Evolutionary conservation across 495 filamentous ascomycete species (phyloP), one percentile per base, ranked within the genome.

Genomic region (Umbilicaria muhlenbergii): DNA sequence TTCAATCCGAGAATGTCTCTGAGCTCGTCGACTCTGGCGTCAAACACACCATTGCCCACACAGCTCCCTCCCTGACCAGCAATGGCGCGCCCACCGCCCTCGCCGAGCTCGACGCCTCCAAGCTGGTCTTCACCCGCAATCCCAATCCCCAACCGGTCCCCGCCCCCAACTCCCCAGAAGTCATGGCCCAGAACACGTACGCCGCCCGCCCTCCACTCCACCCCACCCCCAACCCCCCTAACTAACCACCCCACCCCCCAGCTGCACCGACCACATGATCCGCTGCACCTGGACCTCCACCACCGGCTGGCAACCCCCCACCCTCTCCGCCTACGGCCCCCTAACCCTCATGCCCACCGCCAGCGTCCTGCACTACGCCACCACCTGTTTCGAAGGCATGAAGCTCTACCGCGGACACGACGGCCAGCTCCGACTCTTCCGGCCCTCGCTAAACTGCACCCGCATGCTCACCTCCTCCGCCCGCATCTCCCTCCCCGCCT

Each of bases 301-400:
- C 18, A 66, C 78, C 39, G 83, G 83, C 53, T 98, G 91, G 91
- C 71, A 78, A 21, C 58, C 77, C 6, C 83, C 91, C 36, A 69
- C 70, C 12, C 94, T 98, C 52, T 74, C 71, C 16, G 91, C 91
- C 13, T 96, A 98, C 70, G 88, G 95, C 62, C 94, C 94, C 65
- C 83, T 98, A 51, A 85, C 81, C 42, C 77, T 98, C 44, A 92
- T 96, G 61, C 91, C 91, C 19, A 86, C 91, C 5, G 88, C 86
- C 36, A 96, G 88, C 67, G 91, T 95, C 36, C 88, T 98, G 66
- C 91, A 98, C 73, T 98, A 98, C 62, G 91, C 83, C 34, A 96
- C 96, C 56, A 83, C 87, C 59, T 85, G 80, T 59, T 98, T 98
- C 65, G 91, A 98, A 63, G 91, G 91, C 48, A 92, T 96, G 87